Base-by-base conservation (phyloP, 495 filamentous ascomycete species). In the Tuber aestivum region DNA sequence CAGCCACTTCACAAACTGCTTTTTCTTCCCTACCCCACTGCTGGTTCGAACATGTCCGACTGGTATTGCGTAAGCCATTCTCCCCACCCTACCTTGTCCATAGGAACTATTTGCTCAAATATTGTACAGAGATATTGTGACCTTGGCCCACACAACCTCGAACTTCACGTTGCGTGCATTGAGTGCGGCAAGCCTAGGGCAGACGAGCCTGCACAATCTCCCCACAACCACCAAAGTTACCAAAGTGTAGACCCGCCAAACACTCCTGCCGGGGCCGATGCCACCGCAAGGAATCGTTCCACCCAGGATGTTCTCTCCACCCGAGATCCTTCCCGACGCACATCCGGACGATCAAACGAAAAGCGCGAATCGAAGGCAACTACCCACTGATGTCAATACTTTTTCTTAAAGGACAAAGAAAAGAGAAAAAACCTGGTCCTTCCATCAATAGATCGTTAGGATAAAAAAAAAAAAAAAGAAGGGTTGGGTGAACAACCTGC, bases 61-160 rank as follows among this genome's bases (percentile, higher is more conserved):
- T 65, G 56, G 56, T 35, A 0, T 65, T 65, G 56, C 14, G 56
- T 65, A 65, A 65, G 56, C 7, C 56, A 65, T 8, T 18, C 56
- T 27, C 32, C n/a, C n/a, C 35, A 35, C 27, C 18, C 56, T 18
- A 4, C 56, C 16, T 35, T 35, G 35, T 27, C 14, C 56, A 35
- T 65, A 35, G 27, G 56, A 18, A 61, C 5, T 14, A 18, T 65
- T 27, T 65, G 27, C 27, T 65, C 56, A 65, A 35, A 35, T 27
- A 65, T 35, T 72, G 69, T 5, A 72, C 56, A 78, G 76, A 2
- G 1, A 1, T 4, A 7, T 1, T 79, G 78, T 50, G 78, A 77
- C 18, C 79, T 72, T 21, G 78, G 78, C 9, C 78, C 78, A 16
- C 72, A 75, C 35, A 21, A 79, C 70, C 38, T 45, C 12, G 70